These are phyloP conservation scores for Besnoitia besnoiti DNA, from an alignment of 169 alveolate species.

Conservation along the genomic window DNA sequence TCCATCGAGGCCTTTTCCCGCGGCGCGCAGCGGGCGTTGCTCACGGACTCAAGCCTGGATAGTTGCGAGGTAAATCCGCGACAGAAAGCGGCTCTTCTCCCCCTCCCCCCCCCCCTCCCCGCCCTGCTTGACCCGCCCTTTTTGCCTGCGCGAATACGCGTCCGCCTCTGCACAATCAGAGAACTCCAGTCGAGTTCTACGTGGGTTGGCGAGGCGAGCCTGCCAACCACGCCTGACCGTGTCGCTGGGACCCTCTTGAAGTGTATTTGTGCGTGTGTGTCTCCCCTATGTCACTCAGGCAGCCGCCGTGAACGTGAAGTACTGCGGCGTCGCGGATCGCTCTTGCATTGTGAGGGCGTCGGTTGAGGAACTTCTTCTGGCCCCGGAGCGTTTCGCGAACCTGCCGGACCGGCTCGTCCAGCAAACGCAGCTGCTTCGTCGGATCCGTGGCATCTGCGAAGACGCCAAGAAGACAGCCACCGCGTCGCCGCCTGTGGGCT, in stretches of 20 bases:
- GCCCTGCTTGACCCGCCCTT: no score
- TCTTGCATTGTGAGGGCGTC: constrained; percentile 49
- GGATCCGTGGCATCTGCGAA: background rate
- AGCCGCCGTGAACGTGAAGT: constrained; percentile 52
- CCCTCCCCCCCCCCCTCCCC: no score
- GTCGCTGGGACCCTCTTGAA: no score
- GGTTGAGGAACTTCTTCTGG: constrained; percentile 52
- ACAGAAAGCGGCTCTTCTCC: background rate
- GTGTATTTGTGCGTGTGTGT: no score
- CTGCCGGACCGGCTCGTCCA: background rate
- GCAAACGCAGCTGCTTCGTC: background rate
- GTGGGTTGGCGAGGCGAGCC: no score
- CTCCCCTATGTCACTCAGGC: no score
- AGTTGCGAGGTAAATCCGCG: constrained; percentile 51
- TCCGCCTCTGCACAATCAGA: no score
- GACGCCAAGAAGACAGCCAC: background rate
- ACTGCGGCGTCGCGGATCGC: constrained; percentile 35
- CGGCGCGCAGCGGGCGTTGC: constrained; percentile 53
- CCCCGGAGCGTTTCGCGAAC: constrained; percentile 29
- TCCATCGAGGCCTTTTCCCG: constrained; percentile 55
- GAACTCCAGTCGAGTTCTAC: no score
- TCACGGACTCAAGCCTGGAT: constrained; percentile 43
- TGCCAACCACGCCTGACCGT: no score
- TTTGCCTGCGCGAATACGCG: no score
- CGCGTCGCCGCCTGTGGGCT: background rate